phyloP scores from a whole-genome alignment of 1,284 basidiomycete species.

The Athelia psychrophila region DNA sequence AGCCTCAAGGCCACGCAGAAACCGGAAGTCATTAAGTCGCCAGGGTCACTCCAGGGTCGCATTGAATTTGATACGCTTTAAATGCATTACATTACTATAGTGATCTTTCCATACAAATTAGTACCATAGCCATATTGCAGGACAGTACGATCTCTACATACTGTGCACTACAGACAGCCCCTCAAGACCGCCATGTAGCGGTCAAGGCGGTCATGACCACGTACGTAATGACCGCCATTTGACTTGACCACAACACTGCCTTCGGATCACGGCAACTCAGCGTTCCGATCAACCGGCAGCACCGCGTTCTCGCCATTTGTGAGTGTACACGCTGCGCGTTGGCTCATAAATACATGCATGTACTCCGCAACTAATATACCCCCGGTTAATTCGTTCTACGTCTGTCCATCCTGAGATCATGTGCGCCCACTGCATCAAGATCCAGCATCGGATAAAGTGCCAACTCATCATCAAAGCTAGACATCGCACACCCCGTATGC shows the following conservation, averaged over 20 bases:
- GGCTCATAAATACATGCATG: background rate
- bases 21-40: too few species aligned
- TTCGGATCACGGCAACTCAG: background rate
- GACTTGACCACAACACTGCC: background rate
- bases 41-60: too few species aligned
- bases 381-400: background rate
- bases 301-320: background rate
- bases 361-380: background rate
- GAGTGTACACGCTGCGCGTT: background rate
- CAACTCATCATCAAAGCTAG: background rate
- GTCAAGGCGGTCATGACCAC: background rate
- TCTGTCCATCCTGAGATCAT: background rate
- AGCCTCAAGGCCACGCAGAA: too few species aligned
- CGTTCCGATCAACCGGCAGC: too few species aligned
- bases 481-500: background rate
- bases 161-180: too few species aligned
- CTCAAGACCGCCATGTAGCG: background rate
- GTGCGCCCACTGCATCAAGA: background rate
- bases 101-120: too few species aligned
- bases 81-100: too few species aligned
- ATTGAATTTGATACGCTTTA: too few species aligned
- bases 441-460: background rate
- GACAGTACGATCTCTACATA: too few species aligned
- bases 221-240: background rate
- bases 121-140: too few species aligned